Evolutionary conservation across 2,329 filamentous ascomycete genomes (phyloP).

Genomic region (Aspergillus costaricaensis): DNA sequence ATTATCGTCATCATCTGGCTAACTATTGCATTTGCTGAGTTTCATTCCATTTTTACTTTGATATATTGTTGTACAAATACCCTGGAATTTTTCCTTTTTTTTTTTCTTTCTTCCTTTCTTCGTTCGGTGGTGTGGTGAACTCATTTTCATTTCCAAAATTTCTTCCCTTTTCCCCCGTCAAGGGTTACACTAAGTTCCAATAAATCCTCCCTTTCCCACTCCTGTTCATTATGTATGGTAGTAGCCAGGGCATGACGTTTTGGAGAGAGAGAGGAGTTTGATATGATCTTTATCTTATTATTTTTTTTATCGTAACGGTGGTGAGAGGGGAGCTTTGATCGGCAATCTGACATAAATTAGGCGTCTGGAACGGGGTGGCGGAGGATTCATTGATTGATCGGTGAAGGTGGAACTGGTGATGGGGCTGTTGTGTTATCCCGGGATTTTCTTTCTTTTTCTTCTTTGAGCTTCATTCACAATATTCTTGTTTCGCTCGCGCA

Average conservation of each 20-base stretch:
- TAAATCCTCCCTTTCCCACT: no score
- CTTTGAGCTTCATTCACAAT: not conserved
- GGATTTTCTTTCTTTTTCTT: not conserved
- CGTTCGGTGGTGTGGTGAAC: conserved; percentile 1
- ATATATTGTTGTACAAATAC: conserved; percentile 22
- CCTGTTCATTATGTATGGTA: no score
- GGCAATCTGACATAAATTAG: conserved; percentile 14
- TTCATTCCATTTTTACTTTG: conserved; percentile 4
- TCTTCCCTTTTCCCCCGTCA: not conserved
- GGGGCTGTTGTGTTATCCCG: conserved; percentile 6
- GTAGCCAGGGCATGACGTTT: not conserved
- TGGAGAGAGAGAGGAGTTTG: not conserved
- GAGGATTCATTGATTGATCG: no score
- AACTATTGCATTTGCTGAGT: not conserved
- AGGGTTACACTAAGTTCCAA: no score
- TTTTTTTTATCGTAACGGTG: not conserved
- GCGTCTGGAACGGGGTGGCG: conserved; percentile 22
- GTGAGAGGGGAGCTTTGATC: not conserved
- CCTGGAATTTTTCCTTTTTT: conserved; percentile 13
- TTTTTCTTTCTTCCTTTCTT: not conserved
- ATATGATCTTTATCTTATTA: not conserved
- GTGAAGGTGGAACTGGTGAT: conserved; percentile 18
- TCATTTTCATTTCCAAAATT: not conserved
- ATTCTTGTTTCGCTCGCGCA: not conserved
- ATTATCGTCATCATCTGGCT: conserved; percentile 4